Percentiles rank a stretch among this genome's conserved stretches.
Evolutionary conservation across 805 yeast genomes (phyloP).

Genomic region (Saccharomycopsis sp.): DNA sequence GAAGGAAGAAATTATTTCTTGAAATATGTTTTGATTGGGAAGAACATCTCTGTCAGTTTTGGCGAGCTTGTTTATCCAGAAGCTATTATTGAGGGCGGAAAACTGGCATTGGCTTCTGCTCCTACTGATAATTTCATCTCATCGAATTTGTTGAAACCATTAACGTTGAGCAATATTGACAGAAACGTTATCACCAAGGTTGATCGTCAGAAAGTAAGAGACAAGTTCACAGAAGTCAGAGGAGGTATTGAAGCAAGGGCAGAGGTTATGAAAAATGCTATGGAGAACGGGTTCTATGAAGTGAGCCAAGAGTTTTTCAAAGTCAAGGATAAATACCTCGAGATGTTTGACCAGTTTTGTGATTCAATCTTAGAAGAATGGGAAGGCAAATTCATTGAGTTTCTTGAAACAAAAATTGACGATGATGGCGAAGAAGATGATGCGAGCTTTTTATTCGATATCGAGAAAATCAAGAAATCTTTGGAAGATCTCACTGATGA

Average conservation of each 20-base stretch:
- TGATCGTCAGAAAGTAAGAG: slow-evolving; percentile 41
- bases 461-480: not conserved
- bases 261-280: slow-evolving; percentile 24
- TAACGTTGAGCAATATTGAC: slow-evolving; percentile 22
- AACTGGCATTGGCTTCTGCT: not conserved
- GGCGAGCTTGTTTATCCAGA: slow-evolving; percentile 23
- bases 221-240: slow-evolving; percentile 30
- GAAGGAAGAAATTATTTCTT: slow-evolving; percentile 13
- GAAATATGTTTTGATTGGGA: slow-evolving; percentile 14
- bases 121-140: slow-evolving; percentile 14
- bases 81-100: not conserved
- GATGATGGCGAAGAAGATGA: slow-evolving; percentile 2
- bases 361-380: slow-evolving; percentile 56
- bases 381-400: slow-evolving; percentile 17
- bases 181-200: slow-evolving; percentile 33
- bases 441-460: slow-evolving; percentile 15
- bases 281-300: slow-evolving; percentile 24
- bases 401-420: slow-evolving; percentile 4
- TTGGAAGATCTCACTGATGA: not conserved
- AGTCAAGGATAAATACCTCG: slow-evolving; percentile 42
- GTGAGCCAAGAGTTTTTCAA: slow-evolving; percentile 29
- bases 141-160: slow-evolving; percentile 7
- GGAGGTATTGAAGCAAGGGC: slow-evolving; percentile 27
- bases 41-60: slow-evolving; percentile 18
- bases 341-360: slow-evolving; percentile 65